These are phyloP conservation scores for Oryza brachyantha DNA, from an alignment of 176 grass and related monocot genomes.

Conservation along the genomic window DNA sequence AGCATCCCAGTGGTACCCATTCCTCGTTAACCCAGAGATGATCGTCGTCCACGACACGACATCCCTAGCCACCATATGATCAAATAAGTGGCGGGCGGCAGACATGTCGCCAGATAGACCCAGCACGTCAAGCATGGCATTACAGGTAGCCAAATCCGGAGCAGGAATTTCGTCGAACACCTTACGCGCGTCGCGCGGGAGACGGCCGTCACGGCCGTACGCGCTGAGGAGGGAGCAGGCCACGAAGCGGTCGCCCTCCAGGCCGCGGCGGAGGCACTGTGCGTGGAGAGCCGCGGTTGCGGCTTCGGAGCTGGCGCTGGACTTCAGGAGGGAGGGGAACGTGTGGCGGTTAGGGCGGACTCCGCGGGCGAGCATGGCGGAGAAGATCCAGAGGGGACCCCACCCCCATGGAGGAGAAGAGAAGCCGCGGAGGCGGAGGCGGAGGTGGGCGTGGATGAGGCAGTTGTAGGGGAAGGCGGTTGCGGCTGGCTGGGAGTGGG, in stretches of 20 bases:
- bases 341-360: constrained; percentile 60
- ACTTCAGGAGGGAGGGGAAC: constrained; percentile 68
- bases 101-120: constrained; percentile 30
- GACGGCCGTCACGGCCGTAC: constrained; percentile 29
- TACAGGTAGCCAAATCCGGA: constrained; percentile 60
- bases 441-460: constrained; percentile 56
- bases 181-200: constrained; percentile 36
- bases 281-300: constrained; percentile 37
- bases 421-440: constrained; percentile 23
- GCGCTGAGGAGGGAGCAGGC: constrained; percentile 62
- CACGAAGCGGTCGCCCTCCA: constrained; percentile 48
- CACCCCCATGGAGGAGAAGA: not conserved
- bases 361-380: constrained; percentile 51
- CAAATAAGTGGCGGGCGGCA: constrained; percentile 39
- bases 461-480: constrained; percentile 71
- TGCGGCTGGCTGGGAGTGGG: constrained; percentile 8
- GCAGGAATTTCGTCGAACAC: constrained; percentile 62
- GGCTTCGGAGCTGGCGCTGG: constrained; percentile 9
- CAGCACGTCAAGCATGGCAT: constrained; percentile 65
- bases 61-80: constrained; percentile 37
- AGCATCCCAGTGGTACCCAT: constrained; percentile 35
- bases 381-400: constrained; percentile 55
- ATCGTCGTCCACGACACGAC: constrained; percentile 69
- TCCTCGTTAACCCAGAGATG: constrained; percentile 53
- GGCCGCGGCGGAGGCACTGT: constrained; percentile 59